Evolutionary conservation across 257 asterid genomes (phyloP).

Genomic region (Verbena officinalis): DNA sequence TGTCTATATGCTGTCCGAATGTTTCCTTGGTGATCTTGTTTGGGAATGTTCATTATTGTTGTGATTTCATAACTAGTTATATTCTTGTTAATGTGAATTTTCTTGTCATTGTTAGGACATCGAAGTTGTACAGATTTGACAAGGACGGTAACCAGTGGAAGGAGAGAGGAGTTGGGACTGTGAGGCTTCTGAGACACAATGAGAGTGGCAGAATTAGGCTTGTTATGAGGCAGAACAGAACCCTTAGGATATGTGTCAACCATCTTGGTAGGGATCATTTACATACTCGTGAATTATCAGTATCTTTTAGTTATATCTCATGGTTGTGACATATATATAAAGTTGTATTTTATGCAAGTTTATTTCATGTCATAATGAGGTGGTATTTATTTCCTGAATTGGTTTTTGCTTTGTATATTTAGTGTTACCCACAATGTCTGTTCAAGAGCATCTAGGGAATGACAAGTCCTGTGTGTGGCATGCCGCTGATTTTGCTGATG

Average conservation of each 20-base stretch:
- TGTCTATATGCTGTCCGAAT: constrained; percentile 2
- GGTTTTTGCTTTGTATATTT: constrained; percentile 15
- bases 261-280: constrained; percentile 60
- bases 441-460: constrained; percentile 89
- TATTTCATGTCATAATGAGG: neutral
- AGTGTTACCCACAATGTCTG: constrained; percentile 63
- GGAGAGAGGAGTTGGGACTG: constrained; percentile 87
- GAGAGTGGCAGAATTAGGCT: constrained; percentile 77
- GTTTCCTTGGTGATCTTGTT: too few species aligned
- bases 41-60: too few species aligned
- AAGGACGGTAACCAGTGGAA: constrained; percentile 85
- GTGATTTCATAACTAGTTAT: too few species aligned
- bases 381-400: constrained; percentile 2
- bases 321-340: too few species aligned
- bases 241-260: constrained; percentile 89
- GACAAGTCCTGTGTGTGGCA: constrained; percentile 94
- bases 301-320: neutral
- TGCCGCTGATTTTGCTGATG: constrained; percentile 90
- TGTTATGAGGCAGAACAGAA: constrained; percentile 89
- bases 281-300: neutral
- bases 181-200: constrained; percentile 78
- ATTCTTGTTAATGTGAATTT: neutral
- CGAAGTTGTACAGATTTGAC: constrained; percentile 86
- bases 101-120: constrained; percentile 51
- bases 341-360: neutral